Evolutionary conservation across 176 grass and related monocot species (phyloP).

Genomic region (Ananas comosus): DNA sequence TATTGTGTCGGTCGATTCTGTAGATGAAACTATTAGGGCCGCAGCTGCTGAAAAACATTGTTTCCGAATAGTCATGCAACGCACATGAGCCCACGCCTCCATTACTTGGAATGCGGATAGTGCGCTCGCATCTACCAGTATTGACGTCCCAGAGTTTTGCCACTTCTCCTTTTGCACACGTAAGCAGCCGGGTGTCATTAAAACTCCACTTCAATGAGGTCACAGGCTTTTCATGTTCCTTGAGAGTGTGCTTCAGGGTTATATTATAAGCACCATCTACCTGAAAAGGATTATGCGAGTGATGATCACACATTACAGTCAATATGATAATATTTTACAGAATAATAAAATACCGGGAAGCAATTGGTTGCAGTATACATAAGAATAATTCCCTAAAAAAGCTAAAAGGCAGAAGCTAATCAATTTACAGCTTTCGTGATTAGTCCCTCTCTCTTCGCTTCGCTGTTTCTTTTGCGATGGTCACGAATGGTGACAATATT

Average conservation of each 20-base stretch:
- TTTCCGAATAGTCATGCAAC: conserved; percentile 8
- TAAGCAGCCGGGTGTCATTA: conserved; percentile 16
- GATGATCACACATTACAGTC: background rate
- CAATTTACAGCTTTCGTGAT: no score
- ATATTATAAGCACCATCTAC: conserved; percentile 8
- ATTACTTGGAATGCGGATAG: background rate
- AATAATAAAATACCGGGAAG: background rate
- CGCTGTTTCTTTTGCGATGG: no score
- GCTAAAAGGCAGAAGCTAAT: no score
- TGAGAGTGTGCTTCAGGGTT: conserved; percentile 2
- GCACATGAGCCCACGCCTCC: conserved; percentile 14
- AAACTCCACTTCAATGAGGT: conserved; percentile 14
- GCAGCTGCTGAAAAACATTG: conserved; percentile 13
- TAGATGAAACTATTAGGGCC: conserved; percentile 13
- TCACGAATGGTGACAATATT: no score
- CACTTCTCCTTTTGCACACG: conserved; percentile 17
- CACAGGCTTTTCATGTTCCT: conserved; percentile 16
- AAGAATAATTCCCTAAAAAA: no score
- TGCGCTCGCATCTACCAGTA: conserved; percentile 15
- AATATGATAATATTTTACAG: background rate
- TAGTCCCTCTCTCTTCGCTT: no score
- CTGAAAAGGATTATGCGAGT: conserved; percentile 2
- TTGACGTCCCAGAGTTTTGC: conserved; percentile 14
- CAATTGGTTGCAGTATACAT: no score
- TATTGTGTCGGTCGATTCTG: conserved; percentile 1